A percentile compares a stretch with the other conserved stretches of the same genome.
These are phyloP conservation scores for Xylariaceae sp. DNA, from an alignment of 2,329 filamentous ascomycete genomes.

Conservation along the genomic window DNA sequence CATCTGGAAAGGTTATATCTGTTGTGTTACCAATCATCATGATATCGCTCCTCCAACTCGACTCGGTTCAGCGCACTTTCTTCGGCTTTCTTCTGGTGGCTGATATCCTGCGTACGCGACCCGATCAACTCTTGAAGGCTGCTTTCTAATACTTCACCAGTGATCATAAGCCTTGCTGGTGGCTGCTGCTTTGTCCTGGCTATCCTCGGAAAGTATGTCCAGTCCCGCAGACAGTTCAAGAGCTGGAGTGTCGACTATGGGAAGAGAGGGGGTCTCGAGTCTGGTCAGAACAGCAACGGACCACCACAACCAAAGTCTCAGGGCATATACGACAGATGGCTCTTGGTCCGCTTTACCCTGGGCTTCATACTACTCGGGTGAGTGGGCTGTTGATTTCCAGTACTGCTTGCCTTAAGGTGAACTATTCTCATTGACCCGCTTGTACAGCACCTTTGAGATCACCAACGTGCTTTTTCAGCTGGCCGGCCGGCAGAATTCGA, in stretches of 20 bases:
- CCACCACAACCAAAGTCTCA: constrained; percentile 2
- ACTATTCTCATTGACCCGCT: constrained; percentile 11
- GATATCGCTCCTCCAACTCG: constrained; percentile 10
- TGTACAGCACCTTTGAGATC: constrained; percentile 31
- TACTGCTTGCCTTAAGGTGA: not conserved
- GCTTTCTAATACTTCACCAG: constrained; percentile 16
- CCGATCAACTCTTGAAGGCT: not conserved
- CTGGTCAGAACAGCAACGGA: not conserved
- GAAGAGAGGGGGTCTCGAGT: constrained; percentile 10
- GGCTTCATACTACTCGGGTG: constrained; percentile 34
- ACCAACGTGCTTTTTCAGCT: constrained; percentile 14
- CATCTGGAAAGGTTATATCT: constrained; percentile 8
- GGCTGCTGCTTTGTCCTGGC: constrained; percentile 30
- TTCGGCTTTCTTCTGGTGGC: constrained; percentile 10
- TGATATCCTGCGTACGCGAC: constrained; percentile 9
- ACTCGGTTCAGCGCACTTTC: constrained; percentile 6
- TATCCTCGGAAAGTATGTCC: constrained; percentile 34
- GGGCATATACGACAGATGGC: constrained; percentile 36
- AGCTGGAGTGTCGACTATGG: constrained; percentile 26
- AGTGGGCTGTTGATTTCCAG: constrained; percentile 4
- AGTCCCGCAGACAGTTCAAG: constrained; percentile 25
- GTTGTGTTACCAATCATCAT: constrained; percentile 9
- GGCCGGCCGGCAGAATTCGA: constrained; percentile 23
- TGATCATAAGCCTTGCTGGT: constrained; percentile 29
- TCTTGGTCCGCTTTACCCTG: constrained; percentile 36